Evolutionary conservation across 176 grass and related monocot species (phyloP).

Genomic region (Cocos nucifera): DNA sequence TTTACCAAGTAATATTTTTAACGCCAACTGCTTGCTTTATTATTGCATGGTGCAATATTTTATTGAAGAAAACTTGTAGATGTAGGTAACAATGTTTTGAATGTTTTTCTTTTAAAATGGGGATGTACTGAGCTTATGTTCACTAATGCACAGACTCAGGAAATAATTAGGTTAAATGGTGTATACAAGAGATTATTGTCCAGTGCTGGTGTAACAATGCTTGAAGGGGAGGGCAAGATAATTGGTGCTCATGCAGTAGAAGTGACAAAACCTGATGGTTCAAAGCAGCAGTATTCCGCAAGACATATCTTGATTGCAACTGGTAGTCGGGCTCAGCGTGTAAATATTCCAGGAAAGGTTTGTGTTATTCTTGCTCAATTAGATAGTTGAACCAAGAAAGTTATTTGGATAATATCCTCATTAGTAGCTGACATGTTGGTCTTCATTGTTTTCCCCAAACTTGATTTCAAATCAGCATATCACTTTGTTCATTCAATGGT

Average conservation of each 20-base stretch:
- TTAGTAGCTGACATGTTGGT: too few relatives aligned
- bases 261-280: conserved; percentile 56
- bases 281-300: conserved; percentile 44
- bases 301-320: conserved; percentile 84
- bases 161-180: conserved; percentile 80
- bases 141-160: conserved; percentile 43
- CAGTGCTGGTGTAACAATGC: conserved; percentile 62
- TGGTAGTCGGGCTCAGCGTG: conserved; percentile 58
- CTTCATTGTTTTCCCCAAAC: too few relatives aligned
- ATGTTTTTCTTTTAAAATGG: background rate
- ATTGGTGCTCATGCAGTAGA: conserved; percentile 66
- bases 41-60: too few relatives aligned
- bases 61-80: too few relatives aligned
- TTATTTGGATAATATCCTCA: too few relatives aligned
- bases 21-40: too few relatives aligned
- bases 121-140: background rate
- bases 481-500: too few relatives aligned
- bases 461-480: too few relatives aligned
- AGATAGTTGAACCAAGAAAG: too few relatives aligned
- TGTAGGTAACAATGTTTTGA: too few relatives aligned
- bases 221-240: conserved; percentile 84
- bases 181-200: conserved; percentile 59
- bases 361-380: conserved; percentile 7
- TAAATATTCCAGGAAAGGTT: conserved; percentile 86
- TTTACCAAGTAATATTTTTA: too few relatives aligned